phyloP scores from a whole-genome alignment of 176 grass and related monocot species.

The Secale cereale region DNA sequence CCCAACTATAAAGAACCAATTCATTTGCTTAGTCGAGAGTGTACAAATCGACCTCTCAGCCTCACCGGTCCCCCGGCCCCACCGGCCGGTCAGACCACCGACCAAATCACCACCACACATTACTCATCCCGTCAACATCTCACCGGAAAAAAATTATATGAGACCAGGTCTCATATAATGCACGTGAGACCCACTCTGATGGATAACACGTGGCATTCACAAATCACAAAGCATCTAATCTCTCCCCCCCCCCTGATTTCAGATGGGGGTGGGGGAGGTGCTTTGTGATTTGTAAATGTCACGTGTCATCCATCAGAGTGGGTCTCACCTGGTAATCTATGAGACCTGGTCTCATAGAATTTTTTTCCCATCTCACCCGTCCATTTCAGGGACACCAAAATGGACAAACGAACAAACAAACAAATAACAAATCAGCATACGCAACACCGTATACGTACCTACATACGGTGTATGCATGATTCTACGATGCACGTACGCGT shows the following conservation, averaged over 20 bases:
- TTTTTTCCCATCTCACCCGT: background rate
- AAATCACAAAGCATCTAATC: too few species aligned
- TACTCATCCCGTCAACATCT: background rate
- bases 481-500: background rate
- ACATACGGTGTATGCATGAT: background rate
- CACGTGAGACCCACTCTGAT: too few species aligned
- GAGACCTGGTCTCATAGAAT: too few species aligned
- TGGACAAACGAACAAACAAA: background rate
- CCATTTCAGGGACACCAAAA: background rate
- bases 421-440: background rate
- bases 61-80: background rate
- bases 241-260: too few species aligned
- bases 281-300: too few species aligned
- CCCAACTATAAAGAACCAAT: background rate
- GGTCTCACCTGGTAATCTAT: too few species aligned
- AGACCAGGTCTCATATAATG: too few species aligned
- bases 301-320: too few species aligned
- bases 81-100: background rate
- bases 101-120: slow-evolving; percentile 2
- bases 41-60: background rate
- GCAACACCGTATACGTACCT: background rate
- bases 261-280: too few species aligned
- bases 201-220: too few species aligned
- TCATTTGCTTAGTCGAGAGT: background rate
- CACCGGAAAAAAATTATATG: too few species aligned